phyloP scores from a whole-genome alignment of 192 early-diverging fungal genomes.

The Coemansia reversa region DNA sequence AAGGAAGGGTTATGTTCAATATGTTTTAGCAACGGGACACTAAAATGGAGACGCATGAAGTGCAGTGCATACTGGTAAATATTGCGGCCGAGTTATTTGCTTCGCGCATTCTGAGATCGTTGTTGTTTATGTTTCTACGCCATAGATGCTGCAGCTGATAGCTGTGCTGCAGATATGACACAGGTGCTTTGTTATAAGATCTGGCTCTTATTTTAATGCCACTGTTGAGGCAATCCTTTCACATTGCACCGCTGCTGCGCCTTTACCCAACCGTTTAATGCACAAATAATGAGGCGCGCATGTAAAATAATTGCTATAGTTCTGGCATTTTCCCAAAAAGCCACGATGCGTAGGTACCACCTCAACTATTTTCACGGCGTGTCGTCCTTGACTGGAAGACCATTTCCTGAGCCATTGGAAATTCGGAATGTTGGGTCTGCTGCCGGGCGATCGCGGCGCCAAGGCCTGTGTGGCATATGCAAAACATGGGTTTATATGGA shows the following conservation, averaged over 20 bases:
- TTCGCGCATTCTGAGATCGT: too few species aligned
- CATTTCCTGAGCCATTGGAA: conserved; percentile 37
- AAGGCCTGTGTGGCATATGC: conserved; percentile 54
- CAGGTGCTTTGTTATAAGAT: too few species aligned
- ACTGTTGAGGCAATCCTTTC: background rate
- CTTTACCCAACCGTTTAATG: conserved; percentile 1
- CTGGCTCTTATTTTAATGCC: background rate
- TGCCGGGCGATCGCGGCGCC: conserved; percentile 12
- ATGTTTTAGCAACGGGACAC: conserved; percentile 30
- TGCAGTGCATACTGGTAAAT: conserved; percentile 59
- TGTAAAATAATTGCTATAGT: conserved; percentile 16
- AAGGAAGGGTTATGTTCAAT: conserved; percentile 57
- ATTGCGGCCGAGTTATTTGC: conserved; percentile 7
- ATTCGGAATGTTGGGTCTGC: conserved; percentile 12
- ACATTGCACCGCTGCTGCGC: conserved; percentile 10
- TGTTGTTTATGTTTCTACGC: conserved; percentile 1
- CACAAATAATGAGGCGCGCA: conserved; percentile 2
- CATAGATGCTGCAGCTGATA: background rate
- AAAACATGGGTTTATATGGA: conserved; percentile 43
- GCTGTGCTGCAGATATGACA: conserved; percentile 1
- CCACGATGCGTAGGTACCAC: conserved; percentile 47
- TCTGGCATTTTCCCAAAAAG: background rate
- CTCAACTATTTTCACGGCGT: conserved; percentile 57
- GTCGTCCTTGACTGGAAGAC: conserved; percentile 48
- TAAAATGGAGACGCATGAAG: conserved; percentile 54